Conservation (phyloP, 306 rosid species). For the Prunus fruticosa region DNA sequence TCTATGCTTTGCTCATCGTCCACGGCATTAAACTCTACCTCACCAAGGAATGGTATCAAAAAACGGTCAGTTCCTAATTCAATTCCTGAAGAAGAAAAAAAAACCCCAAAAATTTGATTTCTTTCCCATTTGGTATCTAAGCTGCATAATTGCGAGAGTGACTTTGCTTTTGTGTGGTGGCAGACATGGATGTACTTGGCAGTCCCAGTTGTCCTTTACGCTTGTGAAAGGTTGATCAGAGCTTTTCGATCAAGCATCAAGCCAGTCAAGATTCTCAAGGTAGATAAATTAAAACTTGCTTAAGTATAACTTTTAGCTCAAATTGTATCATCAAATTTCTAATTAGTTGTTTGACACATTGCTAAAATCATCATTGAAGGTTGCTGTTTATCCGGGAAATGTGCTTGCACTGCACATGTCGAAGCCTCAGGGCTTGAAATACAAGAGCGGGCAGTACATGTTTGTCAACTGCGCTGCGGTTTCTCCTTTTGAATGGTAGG, state of each 20-base stretch:
- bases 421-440: conserved; percentile 51
- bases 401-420: conserved; percentile 54
- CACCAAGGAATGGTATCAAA: conserved; percentile 50
- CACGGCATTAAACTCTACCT: conserved; percentile 49
- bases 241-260: conserved; percentile 55
- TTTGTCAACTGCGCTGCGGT: conserved; percentile 57
- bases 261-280: conserved; percentile 56
- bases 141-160: not conserved
- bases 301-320: not conserved
- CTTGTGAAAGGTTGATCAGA: conserved; percentile 45
- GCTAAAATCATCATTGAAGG: conserved; percentile 23
- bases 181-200: conserved; percentile 65
- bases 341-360: not conserved
- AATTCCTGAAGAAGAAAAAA: not conserved
- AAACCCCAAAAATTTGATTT: not conserved
- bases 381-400: conserved; percentile 60
- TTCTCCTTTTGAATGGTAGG: conserved; percentile 57
- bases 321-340: not conserved
- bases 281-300: not conserved
- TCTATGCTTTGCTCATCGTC: conserved; percentile 50
- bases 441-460: conserved; percentile 65
- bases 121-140: not conserved
- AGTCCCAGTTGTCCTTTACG: conserved; percentile 46
- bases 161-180: not conserved
- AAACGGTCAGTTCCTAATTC: conserved; percentile 23